A percentile compares a stretch with the other conserved stretches of the same genome.
These are phyloP conservation scores for Diaporthe longicolla DNA, from an alignment of 2,329 filamentous ascomycete genomes.

Conservation along the genomic window DNA sequence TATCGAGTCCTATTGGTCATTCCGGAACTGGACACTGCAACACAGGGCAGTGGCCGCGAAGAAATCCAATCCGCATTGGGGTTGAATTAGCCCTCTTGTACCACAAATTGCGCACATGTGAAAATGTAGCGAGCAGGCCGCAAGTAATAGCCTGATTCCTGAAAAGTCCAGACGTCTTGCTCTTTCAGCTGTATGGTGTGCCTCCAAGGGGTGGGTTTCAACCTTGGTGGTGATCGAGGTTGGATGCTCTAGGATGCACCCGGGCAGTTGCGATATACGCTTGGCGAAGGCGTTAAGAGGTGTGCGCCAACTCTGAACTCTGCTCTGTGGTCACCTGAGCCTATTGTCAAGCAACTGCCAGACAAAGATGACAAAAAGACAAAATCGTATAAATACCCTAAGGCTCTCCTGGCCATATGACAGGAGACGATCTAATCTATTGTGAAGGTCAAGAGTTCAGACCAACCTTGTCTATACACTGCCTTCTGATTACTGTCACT, in stretches of 20 bases:
- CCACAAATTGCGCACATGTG: not conserved
- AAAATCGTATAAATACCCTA: not conserved
- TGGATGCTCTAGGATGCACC: too few relatives aligned
- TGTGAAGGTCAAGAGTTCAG: not conserved
- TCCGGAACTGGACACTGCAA: not conserved
- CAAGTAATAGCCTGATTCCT: not conserved
- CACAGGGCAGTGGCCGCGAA: not conserved
- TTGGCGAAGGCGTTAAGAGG: not conserved
- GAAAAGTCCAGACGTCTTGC: too few relatives aligned
- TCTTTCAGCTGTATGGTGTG: too few relatives aligned
- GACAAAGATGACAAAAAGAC: too few relatives aligned
- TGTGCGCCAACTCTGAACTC: too few relatives aligned
- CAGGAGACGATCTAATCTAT: not conserved
- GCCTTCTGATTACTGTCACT: not conserved
- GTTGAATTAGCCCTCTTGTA: not conserved
- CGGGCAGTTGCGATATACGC: not conserved
- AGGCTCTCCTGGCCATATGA: not conserved
- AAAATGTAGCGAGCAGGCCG: not conserved
- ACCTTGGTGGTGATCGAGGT: not conserved
- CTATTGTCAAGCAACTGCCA: not conserved
- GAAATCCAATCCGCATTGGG: not conserved
- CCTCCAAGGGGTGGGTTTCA: not conserved
- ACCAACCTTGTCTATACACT: not conserved
- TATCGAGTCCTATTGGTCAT: not conserved
- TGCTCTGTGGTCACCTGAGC: not conserved